Evolutionary conservation across 768 basidiomycete species (phyloP).

Genomic region (Leucosporidium creatinivorum): DNA sequence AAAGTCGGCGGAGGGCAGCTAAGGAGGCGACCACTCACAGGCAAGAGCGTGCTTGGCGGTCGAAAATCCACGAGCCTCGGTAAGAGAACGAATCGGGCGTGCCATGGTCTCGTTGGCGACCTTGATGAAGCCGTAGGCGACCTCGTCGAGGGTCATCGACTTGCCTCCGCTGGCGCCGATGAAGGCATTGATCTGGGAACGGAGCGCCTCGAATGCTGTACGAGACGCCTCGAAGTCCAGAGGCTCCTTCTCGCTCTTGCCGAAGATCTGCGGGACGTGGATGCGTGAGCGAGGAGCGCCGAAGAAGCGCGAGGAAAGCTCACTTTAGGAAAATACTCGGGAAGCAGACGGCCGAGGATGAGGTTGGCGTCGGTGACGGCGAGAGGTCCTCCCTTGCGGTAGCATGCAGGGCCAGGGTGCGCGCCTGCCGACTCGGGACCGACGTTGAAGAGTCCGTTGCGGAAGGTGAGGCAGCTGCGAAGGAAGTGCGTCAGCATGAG

Average conservation of each 20-base stretch:
- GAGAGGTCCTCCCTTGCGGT: conserved; percentile 81
- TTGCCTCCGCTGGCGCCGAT: conserved; percentile 45
- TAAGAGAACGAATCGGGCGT: conserved; percentile 80
- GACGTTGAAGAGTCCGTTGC: conserved; percentile 80
- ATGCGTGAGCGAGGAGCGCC: conserved; percentile 81
- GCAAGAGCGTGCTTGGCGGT: conserved; percentile 57
- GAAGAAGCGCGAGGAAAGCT: conserved; percentile 66
- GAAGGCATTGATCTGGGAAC: conserved; percentile 61
- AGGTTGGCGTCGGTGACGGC: conserved; percentile 92
- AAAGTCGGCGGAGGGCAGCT: no score
- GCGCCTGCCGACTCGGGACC: conserved; percentile 92
- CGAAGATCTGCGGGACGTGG: conserved; percentile 91
- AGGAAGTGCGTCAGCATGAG: no score
- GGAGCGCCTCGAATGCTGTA: conserved; percentile 60
- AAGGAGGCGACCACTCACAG: conserved; percentile 12
- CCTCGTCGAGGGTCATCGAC: conserved; percentile 60
- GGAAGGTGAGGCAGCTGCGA: conserved; percentile 68
- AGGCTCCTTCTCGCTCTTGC: conserved; percentile 75
- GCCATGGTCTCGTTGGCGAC: conserved; percentile 97
- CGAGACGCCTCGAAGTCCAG: conserved; percentile 67
- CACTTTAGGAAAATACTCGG: conserved; percentile 80
- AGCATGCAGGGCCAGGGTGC: conserved; percentile 86
- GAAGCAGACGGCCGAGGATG: conserved; percentile 75
- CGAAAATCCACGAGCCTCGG: conserved; percentile 80
- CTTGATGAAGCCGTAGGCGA: conserved; percentile 68